These are phyloP conservation scores for Suillus variegatus DNA, from an alignment of 768 basidiomycete genomes.

Conservation along the genomic window DNA sequence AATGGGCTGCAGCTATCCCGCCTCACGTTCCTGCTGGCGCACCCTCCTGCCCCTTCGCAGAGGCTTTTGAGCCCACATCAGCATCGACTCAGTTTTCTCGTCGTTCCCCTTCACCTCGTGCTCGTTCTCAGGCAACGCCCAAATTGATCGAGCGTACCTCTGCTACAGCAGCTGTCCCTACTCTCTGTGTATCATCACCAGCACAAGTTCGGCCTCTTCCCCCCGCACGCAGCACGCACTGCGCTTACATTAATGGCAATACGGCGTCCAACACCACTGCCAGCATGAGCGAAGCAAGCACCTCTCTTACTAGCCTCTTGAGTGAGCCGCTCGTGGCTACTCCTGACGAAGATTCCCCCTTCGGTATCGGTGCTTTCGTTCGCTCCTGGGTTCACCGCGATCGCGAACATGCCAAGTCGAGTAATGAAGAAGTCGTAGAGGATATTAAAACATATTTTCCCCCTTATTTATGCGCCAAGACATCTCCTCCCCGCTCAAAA, in stretches of 20 bases:
- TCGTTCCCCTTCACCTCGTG: slow-evolving; percentile 14
- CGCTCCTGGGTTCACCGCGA: slow-evolving; percentile 30
- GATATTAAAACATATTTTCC: slow-evolving; percentile 34
- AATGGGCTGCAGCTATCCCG: slow-evolving; percentile 34
- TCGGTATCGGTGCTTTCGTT: slow-evolving; percentile 46
- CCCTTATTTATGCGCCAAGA: slow-evolving; percentile 22
- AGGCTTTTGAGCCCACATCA: slow-evolving; percentile 9
- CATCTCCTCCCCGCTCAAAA: slow-evolving; percentile 11
- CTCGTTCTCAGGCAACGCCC: slow-evolving; percentile 28
- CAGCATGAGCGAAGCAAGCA: slow-evolving; percentile 41
- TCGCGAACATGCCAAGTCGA: slow-evolving; percentile 23
- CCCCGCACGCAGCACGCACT: slow-evolving; percentile 36
- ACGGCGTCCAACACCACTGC: slow-evolving; percentile 34
- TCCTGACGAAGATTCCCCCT: slow-evolving; percentile 41
- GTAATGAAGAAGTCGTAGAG: slow-evolving; percentile 33
- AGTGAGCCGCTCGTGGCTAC: slow-evolving; percentile 41
- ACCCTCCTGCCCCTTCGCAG: slow-evolving; percentile 28
- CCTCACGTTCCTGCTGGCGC: slow-evolving; percentile 33
- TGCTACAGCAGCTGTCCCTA: slow-evolving; percentile 37
- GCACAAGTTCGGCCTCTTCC: slow-evolving; percentile 26
- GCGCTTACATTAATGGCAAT: slow-evolving; percentile 32
- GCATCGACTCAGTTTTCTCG: slow-evolving; percentile 7
- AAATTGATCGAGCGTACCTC: slow-evolving; percentile 38
- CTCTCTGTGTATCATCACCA: slow-evolving; percentile 52
- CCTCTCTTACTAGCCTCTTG: slow-evolving; percentile 55